phyloP scores from a whole-genome alignment of 2,329 filamentous ascomycete species.

The Xylogone sp. region DNA sequence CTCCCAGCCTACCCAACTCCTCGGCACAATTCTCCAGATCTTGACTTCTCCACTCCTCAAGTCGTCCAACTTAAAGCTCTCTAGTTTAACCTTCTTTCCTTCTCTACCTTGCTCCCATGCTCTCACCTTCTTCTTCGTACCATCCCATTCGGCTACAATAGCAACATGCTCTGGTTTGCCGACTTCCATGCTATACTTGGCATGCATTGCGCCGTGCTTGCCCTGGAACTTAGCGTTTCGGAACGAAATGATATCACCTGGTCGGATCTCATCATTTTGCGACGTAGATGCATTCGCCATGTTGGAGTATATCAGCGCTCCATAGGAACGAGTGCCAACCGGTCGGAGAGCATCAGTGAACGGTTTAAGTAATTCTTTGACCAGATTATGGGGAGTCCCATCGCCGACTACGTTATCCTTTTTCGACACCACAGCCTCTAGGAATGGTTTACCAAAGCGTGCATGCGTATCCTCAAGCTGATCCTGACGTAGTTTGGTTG shows the following conservation, averaged over 20 bases:
- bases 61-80: slow-evolving; percentile 93
- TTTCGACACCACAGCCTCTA: slow-evolving; percentile 63
- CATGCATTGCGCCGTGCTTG: slow-evolving; percentile 91
- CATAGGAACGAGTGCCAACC: slow-evolving; percentile 85
- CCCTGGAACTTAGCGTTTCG: slow-evolving; percentile 94
- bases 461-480: slow-evolving; percentile 86
- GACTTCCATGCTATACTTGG: slow-evolving; percentile 86
- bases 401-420: slow-evolving; percentile 82
- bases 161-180: slow-evolving; percentile 85
- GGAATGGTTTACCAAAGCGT: slow-evolving; percentile 74
- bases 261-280: slow-evolving; percentile 87
- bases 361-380: slow-evolving; percentile 75
- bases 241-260: slow-evolving; percentile 88
- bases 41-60: slow-evolving; percentile 90
- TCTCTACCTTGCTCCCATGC: slow-evolving; percentile 95
- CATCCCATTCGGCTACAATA: slow-evolving; percentile 94
- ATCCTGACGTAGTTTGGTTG: slow-evolving; percentile 79
- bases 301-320: slow-evolving; percentile 90
- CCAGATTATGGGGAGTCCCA: slow-evolving; percentile 71
- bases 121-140: slow-evolving; percentile 94
- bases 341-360: slow-evolving; percentile 72
- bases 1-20: slow-evolving; percentile 90
- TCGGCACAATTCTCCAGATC: slow-evolving; percentile 93
- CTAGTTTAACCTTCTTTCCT: slow-evolving; percentile 87
- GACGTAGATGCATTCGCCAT: slow-evolving; percentile 89